These are phyloP conservation scores for Anacardium occidentale DNA, from an alignment of 345 rosid genomes.

Conservation along the genomic window DNA sequence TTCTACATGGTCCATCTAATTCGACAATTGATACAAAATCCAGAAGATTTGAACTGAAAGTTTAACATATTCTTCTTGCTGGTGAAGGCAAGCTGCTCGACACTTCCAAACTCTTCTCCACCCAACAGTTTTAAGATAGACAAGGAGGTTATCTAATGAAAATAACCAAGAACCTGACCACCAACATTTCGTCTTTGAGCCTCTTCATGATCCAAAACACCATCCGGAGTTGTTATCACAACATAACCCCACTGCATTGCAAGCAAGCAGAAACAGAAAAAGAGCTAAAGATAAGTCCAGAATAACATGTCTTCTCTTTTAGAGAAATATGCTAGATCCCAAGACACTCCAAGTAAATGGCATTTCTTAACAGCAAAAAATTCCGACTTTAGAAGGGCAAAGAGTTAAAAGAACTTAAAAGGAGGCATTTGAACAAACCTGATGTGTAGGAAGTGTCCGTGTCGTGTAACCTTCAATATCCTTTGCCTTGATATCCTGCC, in stretches of 20 bases:
- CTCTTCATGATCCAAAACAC: slow-evolving; percentile 92
- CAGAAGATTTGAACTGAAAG: background rate
- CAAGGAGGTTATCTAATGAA: slow-evolving; percentile 43
- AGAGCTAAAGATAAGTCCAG: background rate
- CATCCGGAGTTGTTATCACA: slow-evolving; percentile 86
- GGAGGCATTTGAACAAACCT: slow-evolving; percentile 46
- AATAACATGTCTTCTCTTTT: background rate
- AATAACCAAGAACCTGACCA: slow-evolving; percentile 91
- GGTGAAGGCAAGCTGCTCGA: background rate
- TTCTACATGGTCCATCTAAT: background rate
- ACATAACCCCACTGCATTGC: slow-evolving; percentile 85
- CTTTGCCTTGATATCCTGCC: slow-evolving; percentile 84
- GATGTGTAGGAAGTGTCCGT: slow-evolving; percentile 77
- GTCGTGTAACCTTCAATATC: slow-evolving; percentile 60
- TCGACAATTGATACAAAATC: background rate
- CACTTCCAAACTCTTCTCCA: background rate
- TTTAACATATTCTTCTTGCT: background rate
- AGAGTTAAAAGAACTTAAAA: background rate
- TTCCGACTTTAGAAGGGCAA: background rate
- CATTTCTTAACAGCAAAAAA: background rate
- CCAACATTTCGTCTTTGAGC: slow-evolving; percentile 75
- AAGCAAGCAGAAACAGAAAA: background rate
- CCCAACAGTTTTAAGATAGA: slow-evolving; percentile 9
- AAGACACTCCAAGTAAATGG: background rate
- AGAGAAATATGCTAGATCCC: background rate